phyloP scores from a whole-genome alignment of 805 yeast species.

The Suhomyces sp. region DNA sequence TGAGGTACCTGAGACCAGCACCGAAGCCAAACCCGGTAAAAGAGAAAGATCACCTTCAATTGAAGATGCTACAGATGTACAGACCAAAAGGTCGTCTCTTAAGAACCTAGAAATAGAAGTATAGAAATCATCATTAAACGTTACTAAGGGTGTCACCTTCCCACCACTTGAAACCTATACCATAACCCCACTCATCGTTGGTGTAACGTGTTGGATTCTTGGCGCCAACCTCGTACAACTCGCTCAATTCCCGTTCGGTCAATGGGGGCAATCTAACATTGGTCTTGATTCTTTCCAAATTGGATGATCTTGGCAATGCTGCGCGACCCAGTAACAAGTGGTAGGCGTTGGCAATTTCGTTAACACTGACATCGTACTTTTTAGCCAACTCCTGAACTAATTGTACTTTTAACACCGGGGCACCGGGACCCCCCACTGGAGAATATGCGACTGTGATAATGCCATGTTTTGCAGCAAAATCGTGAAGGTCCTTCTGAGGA shows the following conservation, averaged over 20 bases:
- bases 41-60: not conserved
- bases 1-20: constrained; percentile 6
- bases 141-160: constrained; percentile 23
- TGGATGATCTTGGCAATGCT: constrained; percentile 69
- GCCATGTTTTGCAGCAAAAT: constrained; percentile 33
- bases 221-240: constrained; percentile 30
- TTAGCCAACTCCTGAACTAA: constrained; percentile 51
- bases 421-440: constrained; percentile 64
- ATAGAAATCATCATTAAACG: not conserved
- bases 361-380: constrained; percentile 51
- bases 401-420: constrained; percentile 57
- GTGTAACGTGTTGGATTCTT: constrained; percentile 30
- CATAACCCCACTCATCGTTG: constrained; percentile 36
- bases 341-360: constrained; percentile 61
- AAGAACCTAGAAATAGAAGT: not conserved
- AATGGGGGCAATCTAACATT: constrained; percentile 35
- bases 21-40: constrained; percentile 3
- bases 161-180: constrained; percentile 38
- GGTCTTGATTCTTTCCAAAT: constrained; percentile 54
- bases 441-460: constrained; percentile 53
- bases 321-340: constrained; percentile 58
- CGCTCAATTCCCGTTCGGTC: constrained; percentile 33
- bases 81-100: not conserved
- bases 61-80: constrained; percentile 1
- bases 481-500: constrained; percentile 40